Evolutionary conservation across 495 filamentous ascomycete species (phyloP), one percentile per base, ranked within the genome.

Genomic region (Pseudevernia furfuracea): DNA sequence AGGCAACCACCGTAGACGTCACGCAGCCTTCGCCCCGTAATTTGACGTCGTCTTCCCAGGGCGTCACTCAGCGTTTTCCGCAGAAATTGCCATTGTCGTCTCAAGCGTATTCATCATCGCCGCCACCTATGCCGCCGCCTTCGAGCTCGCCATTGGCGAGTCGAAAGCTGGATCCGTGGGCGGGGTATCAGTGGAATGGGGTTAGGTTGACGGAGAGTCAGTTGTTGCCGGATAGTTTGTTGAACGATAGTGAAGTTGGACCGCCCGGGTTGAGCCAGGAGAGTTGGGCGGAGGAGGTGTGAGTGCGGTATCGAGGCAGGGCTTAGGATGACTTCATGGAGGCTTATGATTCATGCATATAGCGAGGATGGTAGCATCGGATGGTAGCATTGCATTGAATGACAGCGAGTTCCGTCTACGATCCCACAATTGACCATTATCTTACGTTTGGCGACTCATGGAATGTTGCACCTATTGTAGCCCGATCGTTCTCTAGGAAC

Each of bases 161-260:
- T 23, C 53, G 59, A 23, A 43, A 48, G 37, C 49, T 21, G 39
- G 67, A 66, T n/a, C 57, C 36, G 17, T 60, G 37, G 63, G 36
- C 25, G 28, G 56, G 61, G n/a, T 65, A 48, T 30, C 44, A 63
- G 49, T 71, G 70, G 70, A 57, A 71, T 64, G 66, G 66, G 23
- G 61, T 60, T 11, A 49, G 66, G 11, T 64, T 74, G 63, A 78
- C 75, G 7, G 72, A 72, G 52, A 82, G 78, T 58, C 78, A 84
- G 71, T 71, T 84, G 70, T 72, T 82, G 61, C 79, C 78, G 38
- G 81, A 83, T 48, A 85, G 81, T 69, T 67, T 86, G 66, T 38
- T 84, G 65, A 70, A 77, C 43, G 80, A 81, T 64, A 76, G 77
- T 68, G 69, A 80, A 41, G 72, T 74, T 23, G 68, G 62, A 17